Evolutionary conservation across 495 filamentous ascomycete genomes (phyloP).

Genomic region (Neurospora sp.): DNA sequence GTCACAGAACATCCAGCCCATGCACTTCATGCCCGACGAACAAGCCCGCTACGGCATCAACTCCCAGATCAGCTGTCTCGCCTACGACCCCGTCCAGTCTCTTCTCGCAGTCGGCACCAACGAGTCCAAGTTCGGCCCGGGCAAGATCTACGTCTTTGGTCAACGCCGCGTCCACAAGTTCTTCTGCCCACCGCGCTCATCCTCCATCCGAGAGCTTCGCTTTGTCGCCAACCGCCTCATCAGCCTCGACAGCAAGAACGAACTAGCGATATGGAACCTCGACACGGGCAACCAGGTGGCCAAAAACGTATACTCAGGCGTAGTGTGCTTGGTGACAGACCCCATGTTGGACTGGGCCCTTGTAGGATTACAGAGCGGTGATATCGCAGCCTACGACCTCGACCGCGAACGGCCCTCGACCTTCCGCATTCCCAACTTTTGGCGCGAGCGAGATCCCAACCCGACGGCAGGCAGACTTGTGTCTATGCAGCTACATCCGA

Average conservation of each 20-base stretch:
- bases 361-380: constrained; percentile 64
- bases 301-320: constrained; percentile 62
- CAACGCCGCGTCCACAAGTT: constrained; percentile 67
- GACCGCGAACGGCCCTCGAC: constrained; percentile 66
- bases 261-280: constrained; percentile 70
- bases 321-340: constrained; percentile 64
- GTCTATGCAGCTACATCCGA: constrained; percentile 74
- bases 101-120: constrained; percentile 87
- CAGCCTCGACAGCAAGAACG: constrained; percentile 73
- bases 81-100: constrained; percentile 90
- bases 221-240: constrained; percentile 64
- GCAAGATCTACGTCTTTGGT: constrained; percentile 86
- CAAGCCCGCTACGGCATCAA: constrained; percentile 77
- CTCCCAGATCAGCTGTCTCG: constrained; percentile 69
- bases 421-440: constrained; percentile 76
- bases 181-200: constrained; percentile 53
- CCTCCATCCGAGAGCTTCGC: constrained; percentile 27
- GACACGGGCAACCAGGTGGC: constrained; percentile 45
- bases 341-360: constrained; percentile 87
- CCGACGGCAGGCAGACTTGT: constrained; percentile 33
- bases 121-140: constrained; percentile 64
- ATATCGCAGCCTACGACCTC: constrained; percentile 82
- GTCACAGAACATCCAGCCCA: constrained; percentile 63
- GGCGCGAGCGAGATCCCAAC: constrained; percentile 52
- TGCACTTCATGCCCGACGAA: constrained; percentile 73